Percentiles rank a stretch among this genome's conserved stretches.
Evolutionary conservation across 805 yeast genomes (phyloP).

Genomic region (Ogataea corticis): DNA sequence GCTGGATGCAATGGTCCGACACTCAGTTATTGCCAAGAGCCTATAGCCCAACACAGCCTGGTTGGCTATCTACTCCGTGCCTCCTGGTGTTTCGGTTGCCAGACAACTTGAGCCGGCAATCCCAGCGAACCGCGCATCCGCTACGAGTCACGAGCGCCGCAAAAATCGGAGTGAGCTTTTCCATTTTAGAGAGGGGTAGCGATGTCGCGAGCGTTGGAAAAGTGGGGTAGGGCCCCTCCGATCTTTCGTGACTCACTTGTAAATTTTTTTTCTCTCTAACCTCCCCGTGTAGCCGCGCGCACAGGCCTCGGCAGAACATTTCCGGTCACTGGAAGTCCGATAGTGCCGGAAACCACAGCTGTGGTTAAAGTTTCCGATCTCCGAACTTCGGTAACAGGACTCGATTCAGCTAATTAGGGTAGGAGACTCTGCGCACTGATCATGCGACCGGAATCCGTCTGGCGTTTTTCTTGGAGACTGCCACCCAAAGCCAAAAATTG

Average conservation of each 20-base stretch:
- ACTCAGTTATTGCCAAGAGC: too few species aligned
- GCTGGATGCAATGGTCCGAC: not conserved
- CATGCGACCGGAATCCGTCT: too few species aligned
- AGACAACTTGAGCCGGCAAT: too few species aligned
- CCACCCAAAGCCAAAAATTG: too few species aligned
- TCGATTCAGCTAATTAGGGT: not conserved
- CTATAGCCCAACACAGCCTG: too few species aligned
- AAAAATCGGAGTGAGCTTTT: not conserved
- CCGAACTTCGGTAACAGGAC: conserved; percentile 1
- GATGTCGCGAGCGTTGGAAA: not conserved
- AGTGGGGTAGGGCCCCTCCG: conserved; percentile 5
- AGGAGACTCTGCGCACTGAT: too few species aligned
- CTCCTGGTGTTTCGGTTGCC: too few species aligned
- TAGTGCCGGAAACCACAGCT: conserved; percentile 1
- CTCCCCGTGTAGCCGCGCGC: conserved; percentile 3
- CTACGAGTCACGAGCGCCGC: not conserved
- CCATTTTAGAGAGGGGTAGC: conserved; percentile 4
- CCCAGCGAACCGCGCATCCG: not conserved
- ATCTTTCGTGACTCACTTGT: conserved; percentile 6
- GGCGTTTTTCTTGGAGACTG: too few species aligned
- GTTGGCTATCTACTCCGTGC: too few species aligned
- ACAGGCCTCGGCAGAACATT: not conserved
- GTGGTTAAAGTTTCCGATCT: not conserved
- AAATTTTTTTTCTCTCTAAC: conserved; percentile 2
- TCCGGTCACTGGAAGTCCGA: conserved; percentile 4